Evolutionary conservation across 148 eudicot species (phyloP), one percentile per base, ranked within the genome.

Genomic region (Vaccinium vitisidaea): DNA sequence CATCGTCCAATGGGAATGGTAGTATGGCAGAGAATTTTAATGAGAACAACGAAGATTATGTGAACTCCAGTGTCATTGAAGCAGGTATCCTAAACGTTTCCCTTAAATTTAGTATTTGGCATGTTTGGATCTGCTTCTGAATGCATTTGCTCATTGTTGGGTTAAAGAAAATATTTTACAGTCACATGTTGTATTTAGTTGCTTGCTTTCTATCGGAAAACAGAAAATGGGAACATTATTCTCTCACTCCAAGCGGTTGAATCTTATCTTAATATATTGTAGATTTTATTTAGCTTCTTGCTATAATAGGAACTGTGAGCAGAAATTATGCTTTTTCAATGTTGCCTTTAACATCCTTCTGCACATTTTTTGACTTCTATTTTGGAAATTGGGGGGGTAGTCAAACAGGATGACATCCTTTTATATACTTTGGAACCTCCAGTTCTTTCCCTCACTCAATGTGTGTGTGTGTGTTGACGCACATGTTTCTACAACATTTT

Each of bases 21-120:
- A 93, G 97, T 87, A 96, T 90, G 93, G 98, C 99, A 4, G 99
- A 89, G 80, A 94, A 91, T 84, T 95, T 90, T 58, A 91, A 86
- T 67, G 98, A 94, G 77, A 92, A 87, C 74, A 95, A 93, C 67
- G 93, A 93, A 81, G 98, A 96, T 90, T 96, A 93, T 87, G 93
- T 96, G 69, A 90, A 94, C 80, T 92, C 93, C 49, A 94, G 93
- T 89, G 93, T 96, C 23, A 79, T 89, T 84, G 99, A 96, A 93
- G 99, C 99, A 84, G 98, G 99, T 96, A 93, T 39, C 12, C 32
- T 23, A 65, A 65, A 23, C 0, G 71, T 65, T 46, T 75, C 76
- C 36, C 61, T 56, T 43, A 58, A 75, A 36, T 84, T 69, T 23
- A 54, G 39, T 48, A 36, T 53, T 14, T 30, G 18, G 49, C 52